Evolutionary conservation across 2,329 filamentous ascomycete species (phyloP).

Genomic region (Penicillium brasilianum): DNA sequence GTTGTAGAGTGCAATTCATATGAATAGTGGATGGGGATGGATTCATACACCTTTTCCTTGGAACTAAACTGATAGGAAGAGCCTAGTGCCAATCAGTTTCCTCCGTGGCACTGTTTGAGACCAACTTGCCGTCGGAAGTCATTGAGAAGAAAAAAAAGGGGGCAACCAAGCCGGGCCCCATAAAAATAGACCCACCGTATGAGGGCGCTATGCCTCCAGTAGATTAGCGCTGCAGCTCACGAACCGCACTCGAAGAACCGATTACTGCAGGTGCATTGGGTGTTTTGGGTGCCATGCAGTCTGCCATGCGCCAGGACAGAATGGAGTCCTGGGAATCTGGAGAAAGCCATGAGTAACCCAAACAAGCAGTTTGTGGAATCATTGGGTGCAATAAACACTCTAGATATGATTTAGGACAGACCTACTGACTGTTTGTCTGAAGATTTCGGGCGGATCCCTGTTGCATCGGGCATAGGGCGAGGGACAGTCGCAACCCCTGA

Average conservation of each 20-base stretch:
- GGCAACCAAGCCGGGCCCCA: constrained; percentile 10
- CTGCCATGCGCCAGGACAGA: constrained; percentile 4
- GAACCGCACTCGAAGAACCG: constrained; percentile 20
- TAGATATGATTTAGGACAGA: neutral
- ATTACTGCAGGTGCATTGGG: constrained; percentile 10
- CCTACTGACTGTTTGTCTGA: neutral
- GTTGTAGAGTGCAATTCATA: constrained; percentile 8
- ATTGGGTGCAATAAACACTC: neutral
- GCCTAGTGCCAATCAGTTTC: neutral
- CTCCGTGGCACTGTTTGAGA: neutral
- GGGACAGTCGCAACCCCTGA: constrained; percentile 29
- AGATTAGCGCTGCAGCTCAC: constrained; percentile 23
- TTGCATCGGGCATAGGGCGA: constrained; percentile 19
- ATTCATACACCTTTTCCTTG: constrained; percentile 2
- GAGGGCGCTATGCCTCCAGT: constrained; percentile 6
- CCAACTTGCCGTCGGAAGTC: neutral
- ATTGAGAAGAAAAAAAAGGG: constrained; percentile 15
- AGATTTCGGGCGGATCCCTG: constrained; percentile 14
- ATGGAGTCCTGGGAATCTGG: neutral
- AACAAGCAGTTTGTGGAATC: neutral
- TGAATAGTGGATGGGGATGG: constrained; percentile 4
- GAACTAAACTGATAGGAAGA: neutral
- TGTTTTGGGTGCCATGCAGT: constrained; percentile 7
- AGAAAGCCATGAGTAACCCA: neutral
- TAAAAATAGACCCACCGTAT: constrained; percentile 11